Evolutionary conservation across 164 flowering plant species (phyloP).

Genomic region (Paratinospora sagittata): DNA sequence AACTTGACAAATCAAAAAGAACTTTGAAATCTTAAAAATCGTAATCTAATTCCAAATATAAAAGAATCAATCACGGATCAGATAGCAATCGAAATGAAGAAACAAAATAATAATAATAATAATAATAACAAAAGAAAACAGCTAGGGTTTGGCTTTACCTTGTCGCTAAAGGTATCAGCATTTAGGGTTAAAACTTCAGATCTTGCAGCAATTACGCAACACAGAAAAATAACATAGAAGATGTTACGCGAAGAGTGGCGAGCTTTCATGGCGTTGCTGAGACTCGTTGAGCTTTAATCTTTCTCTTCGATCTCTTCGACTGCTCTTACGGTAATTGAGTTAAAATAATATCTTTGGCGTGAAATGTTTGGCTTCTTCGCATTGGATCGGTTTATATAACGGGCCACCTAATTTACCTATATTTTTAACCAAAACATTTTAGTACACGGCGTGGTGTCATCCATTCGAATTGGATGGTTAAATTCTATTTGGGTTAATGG

Average conservation of each 20-base stretch:
- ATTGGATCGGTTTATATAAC: no score
- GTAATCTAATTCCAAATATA: neutral
- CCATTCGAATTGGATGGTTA: no score
- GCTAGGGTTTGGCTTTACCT: slow-evolving; percentile 43
- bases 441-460: no score
- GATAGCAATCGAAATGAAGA: neutral
- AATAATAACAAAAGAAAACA: slow-evolving; percentile 1
- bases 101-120: no score
- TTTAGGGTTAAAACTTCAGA: slow-evolving; percentile 83
- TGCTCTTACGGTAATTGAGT: neutral
- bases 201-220: slow-evolving; percentile 8
- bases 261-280: slow-evolving; percentile 17
- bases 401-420: no score
- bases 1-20: no score
- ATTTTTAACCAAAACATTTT: no score
- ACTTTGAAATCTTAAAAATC: no score
- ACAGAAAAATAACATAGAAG: slow-evolving; percentile 10
- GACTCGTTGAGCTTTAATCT: neutral
- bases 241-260: slow-evolving; percentile 2
- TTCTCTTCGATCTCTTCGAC: neutral
- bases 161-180: slow-evolving; percentile 73
- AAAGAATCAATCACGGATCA: neutral
- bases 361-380: no score
- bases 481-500: no score
- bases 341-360: no score